Conservation (phyloP, 306 rosid genomes). For the Cicer bijugum region DNA sequence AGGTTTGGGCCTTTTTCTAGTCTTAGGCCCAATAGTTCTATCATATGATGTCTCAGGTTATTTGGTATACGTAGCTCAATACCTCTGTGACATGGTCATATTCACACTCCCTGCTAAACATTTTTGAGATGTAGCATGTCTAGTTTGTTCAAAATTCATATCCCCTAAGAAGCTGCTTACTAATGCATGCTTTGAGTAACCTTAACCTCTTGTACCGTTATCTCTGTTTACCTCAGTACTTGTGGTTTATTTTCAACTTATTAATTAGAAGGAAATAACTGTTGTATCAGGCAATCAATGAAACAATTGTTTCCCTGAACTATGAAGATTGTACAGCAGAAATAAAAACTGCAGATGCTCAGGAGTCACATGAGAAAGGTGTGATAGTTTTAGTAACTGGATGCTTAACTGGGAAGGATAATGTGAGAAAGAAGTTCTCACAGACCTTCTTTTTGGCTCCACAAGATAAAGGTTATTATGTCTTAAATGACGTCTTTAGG, state of each 20-base stretch:
- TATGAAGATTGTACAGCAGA: slow-evolving; percentile 88
- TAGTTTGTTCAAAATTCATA: not conserved
- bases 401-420: slow-evolving; percentile 94
- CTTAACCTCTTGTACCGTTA: slow-evolving; percentile 16
- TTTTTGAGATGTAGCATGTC: slow-evolving; percentile 9
- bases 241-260: slow-evolving; percentile 31
- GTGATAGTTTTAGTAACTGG: slow-evolving; percentile 95
- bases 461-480: slow-evolving; percentile 91
- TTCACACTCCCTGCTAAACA: slow-evolving; percentile 13
- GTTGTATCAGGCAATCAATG: slow-evolving; percentile 83
- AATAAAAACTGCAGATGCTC: slow-evolving; percentile 95
- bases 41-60: not conserved
- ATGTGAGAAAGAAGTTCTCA: slow-evolving; percentile 74
- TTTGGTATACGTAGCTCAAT: slow-evolving; percentile 5
- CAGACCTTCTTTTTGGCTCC: slow-evolving; percentile 98
- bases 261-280: slow-evolving; percentile 32
- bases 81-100: slow-evolving; percentile 15
- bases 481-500: slow-evolving; percentile 93
- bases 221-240: slow-evolving; percentile 21
- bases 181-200: slow-evolving; percentile 33
- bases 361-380: slow-evolving; percentile 85
- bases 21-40: too few relatives aligned
- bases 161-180: slow-evolving; percentile 14
- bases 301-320: slow-evolving; percentile 75
- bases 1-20: too few relatives aligned